Evolutionary conservation across 108 stramenopile species (phyloP), one percentile per base, ranked within the genome.

Genomic region (Skeletonema menzelii): DNA sequence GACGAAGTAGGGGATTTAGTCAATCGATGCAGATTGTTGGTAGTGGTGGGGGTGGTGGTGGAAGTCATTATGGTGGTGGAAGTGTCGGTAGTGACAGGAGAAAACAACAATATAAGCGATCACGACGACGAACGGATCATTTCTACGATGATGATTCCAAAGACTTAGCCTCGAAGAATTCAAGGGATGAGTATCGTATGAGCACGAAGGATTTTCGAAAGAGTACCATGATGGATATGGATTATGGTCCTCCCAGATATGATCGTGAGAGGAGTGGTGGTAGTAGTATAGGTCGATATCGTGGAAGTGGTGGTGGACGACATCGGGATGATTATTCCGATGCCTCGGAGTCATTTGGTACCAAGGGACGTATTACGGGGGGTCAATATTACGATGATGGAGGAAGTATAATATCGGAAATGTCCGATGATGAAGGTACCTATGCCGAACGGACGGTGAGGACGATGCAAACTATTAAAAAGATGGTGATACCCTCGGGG

Each of bases 401-500:
- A 5, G 31, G 56, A 5, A 47, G 46, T 32, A 3, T 28, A 0
- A 3, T 38, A 8, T 67, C 66, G 6, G 66, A 67, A 40, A 72
- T 63, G 38, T 56, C 70, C 3, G 70, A 70, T 42, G 76, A 77
- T 12, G 61, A 53, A 27, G 34, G 59, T 8, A 19, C 32, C 19
- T 42, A 40, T 22, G 61, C 13, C 0, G 76, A 77, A 56, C 44
- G 40, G 30, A 70, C 69, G 20, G 67, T 47, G 11, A 24, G 62
- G 35, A 70, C 76, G 6, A 79, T 79, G 66, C 35, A 44, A 14
- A 72, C 77, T 0, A 65, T 71, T 5, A 79, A 79, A 46, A 65
- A 70, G 4, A 65, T 79, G 13, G 57, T 53, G 0, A 59, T 72
- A 13, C 78, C 83, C 14, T 67, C 61, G 31, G 75, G 75, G 37